Conservation (phyloP, 345 rosid species). For the Pelargonium nanum region DNA sequence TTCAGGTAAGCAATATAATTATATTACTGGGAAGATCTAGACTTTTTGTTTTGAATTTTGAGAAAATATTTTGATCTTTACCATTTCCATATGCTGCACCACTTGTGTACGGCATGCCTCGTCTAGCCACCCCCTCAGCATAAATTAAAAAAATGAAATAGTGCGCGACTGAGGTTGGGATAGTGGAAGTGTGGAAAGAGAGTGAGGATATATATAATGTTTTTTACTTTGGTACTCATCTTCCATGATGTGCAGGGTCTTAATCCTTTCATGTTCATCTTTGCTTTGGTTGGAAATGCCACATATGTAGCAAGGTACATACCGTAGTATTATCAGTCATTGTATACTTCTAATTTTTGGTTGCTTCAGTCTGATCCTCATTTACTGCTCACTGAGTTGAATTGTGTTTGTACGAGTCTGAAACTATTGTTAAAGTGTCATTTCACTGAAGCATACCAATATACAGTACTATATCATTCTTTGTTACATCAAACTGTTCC, state of each 20-base stretch:
- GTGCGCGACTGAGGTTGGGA: too few relatives aligned
- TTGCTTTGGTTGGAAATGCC: slow-evolving; percentile 66
- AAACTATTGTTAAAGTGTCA: too few relatives aligned
- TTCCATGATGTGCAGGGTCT: slow-evolving; percentile 69
- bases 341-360: not conserved
- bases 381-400: not conserved
- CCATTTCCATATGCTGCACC: too few relatives aligned
- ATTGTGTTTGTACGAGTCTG: not conserved
- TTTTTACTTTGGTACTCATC: too few relatives aligned
- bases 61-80: not conserved
- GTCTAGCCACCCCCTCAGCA: too few relatives aligned
- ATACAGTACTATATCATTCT: not conserved
- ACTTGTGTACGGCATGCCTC: too few relatives aligned
- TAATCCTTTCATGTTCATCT: slow-evolving; percentile 73
- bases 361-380: not conserved
- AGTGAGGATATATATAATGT: too few relatives aligned
- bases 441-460: too few relatives aligned
- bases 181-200: too few relatives aligned
- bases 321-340: not conserved
- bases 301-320: slow-evolving; percentile 73
- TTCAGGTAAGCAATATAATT: slow-evolving; percentile 39
- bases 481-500: too few relatives aligned
- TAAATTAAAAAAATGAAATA: too few relatives aligned
- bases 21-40: not conserved
- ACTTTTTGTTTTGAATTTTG: not conserved